These are phyloP conservation scores for Ormosia semicastrata DNA, from an alignment of 306 rosid species.

Conservation along the genomic window DNA sequence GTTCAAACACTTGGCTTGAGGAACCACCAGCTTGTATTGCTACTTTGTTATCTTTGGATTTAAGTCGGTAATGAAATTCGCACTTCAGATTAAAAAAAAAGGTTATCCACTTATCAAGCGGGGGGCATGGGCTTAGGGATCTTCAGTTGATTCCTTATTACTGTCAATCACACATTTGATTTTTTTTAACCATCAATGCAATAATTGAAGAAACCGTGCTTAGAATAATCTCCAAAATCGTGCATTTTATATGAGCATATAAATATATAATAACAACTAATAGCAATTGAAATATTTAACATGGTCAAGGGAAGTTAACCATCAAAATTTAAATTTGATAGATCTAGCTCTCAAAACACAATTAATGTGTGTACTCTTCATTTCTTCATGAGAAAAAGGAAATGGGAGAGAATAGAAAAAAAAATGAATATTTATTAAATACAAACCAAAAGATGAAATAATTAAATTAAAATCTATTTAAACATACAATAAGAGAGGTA, in stretches of 20 bases:
- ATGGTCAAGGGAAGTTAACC: too few species aligned
- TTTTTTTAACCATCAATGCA: neutral
- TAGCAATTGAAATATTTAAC: too few species aligned
- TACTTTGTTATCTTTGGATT: too few species aligned
- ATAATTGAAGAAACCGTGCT: neutral
- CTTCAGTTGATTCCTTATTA: neutral
- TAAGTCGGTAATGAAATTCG: too few species aligned
- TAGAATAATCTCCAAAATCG: neutral
- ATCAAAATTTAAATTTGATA: too few species aligned
- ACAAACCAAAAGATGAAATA: neutral
- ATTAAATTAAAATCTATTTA: neutral
- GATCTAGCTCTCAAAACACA: too few species aligned
- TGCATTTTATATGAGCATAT: neutral
- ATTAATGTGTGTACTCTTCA: neutral
- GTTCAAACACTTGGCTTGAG: too few species aligned
- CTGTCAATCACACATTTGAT: neutral
- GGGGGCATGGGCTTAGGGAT: too few species aligned
- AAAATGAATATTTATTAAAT: neutral
- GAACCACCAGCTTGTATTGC: too few species aligned
- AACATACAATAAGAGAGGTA: neutral
- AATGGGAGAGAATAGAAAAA: neutral
- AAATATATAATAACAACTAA: too few species aligned
- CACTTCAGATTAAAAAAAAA: too few species aligned
- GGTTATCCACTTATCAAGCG: too few species aligned
- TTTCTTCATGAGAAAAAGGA: neutral